Evolutionary conservation across 1,284 basidiomycete species (phyloP).

Genomic region (Peniophora sp.): DNA sequence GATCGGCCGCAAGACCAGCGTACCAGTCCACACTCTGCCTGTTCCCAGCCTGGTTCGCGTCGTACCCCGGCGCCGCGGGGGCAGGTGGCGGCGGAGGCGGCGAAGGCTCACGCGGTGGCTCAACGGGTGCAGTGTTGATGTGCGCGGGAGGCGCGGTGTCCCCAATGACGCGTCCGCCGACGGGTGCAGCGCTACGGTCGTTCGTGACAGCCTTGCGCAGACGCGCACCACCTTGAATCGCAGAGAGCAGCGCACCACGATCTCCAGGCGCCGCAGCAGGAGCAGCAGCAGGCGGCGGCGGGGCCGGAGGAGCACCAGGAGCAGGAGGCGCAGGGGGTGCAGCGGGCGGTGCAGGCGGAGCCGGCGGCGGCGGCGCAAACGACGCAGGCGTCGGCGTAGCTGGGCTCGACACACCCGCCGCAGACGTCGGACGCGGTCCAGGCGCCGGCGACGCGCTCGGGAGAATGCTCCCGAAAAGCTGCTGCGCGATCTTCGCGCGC

Average conservation of each 20-base stretch:
- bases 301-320: constrained; percentile 15
- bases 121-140: constrained; percentile 43
- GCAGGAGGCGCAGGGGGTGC: constrained; percentile 25
- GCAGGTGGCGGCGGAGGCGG: constrained; percentile 17
- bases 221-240: constrained; percentile 77
- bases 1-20: constrained; percentile 78
- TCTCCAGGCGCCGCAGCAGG: constrained; percentile 35
- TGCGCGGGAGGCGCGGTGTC: constrained; percentile 70
- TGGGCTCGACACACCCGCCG: constrained; percentile 13
- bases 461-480: constrained; percentile 68
- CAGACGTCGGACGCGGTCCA: constrained; percentile 35
- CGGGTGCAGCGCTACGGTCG: constrained; percentile 69
- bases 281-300: constrained; percentile 24
- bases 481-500: constrained; percentile 68
- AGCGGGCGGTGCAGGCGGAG: constrained; percentile 5
- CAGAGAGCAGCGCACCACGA: constrained; percentile 65
- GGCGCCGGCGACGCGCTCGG: constrained; percentile 24
- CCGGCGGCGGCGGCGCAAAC: constrained; percentile 25
- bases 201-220: constrained; percentile 78
- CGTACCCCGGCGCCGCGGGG: constrained; percentile 11
- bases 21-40: constrained; percentile 92
- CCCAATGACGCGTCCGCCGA: constrained; percentile 74
- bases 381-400: constrained; percentile 20
- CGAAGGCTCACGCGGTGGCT: constrained; percentile 31
- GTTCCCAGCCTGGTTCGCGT: constrained; percentile 33